phyloP scores from a whole-genome alignment of 352 stramenopile genomes.

The Globisporangium polare region DNA sequence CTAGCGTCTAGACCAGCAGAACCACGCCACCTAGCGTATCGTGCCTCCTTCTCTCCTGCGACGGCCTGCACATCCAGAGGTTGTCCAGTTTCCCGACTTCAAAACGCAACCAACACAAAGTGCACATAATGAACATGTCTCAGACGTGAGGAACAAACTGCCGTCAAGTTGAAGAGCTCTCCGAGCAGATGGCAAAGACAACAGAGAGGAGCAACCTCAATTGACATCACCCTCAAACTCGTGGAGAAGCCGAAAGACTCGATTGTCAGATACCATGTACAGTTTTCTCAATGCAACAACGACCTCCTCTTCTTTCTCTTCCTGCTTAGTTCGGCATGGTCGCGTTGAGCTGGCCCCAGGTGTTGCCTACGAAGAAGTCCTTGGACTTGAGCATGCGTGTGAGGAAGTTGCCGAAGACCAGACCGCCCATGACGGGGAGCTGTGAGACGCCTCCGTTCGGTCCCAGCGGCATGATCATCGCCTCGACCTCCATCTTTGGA shows the following conservation, averaged over 20 bases:
- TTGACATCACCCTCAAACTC: not conserved
- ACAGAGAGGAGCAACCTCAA: no score
- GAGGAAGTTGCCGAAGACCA: constrained; percentile 2
- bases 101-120: not conserved
- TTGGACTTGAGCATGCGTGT: not conserved
- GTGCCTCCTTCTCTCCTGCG: not conserved
- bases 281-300: no score
- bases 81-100: no score
- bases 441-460: not conserved
- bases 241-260: not conserved
- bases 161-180: not conserved
- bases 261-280: not conserved
- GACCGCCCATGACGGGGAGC: not conserved
- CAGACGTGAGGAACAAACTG: not conserved
- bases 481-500: not conserved
- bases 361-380: not conserved
- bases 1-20: no score
- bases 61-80: not conserved
- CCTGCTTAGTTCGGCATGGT: not conserved
- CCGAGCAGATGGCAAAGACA: no score
- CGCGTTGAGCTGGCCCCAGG: not conserved
- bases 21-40: no score
- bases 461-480: not conserved
- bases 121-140: not conserved
- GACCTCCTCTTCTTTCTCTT: no score